Base-by-base conservation (phyloP, 139 green algal genomes). In the Nannochloris sp. region DNA sequence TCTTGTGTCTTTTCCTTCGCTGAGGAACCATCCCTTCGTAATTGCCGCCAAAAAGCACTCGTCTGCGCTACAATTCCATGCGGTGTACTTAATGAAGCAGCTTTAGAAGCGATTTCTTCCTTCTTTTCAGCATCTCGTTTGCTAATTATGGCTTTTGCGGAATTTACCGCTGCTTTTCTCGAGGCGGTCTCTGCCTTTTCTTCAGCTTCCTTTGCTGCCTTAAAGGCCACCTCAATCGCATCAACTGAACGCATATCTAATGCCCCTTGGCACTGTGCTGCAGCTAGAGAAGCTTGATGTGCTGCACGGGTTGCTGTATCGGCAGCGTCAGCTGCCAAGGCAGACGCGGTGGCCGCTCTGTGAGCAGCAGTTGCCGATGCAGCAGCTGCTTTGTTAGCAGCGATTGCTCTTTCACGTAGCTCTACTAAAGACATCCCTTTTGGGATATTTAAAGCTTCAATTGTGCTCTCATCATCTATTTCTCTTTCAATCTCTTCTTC, bases 241-340 rank as follows among this genome's bases (percentile, higher is more conserved):
- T 65, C 59, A 4, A 24, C 10, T 30, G 59, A 48, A 29, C 36
- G 37, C 9, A 14, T n/a, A 4, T 65, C 59, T 39, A 65, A 23
- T 24, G 34, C 59, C 24, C 27, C 13, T 34, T 65, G 59, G 24
- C 59, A 65, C 27, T 37, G 23, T 19, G 25, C 25, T 13, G 34
- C 15, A 8, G 59, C 59, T 25, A 9, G 33, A 9, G 38, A 15
- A 39, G 59, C 33, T 8, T 34, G 14, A 37, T 14, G n/a, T 36
- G 45, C 73, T 62, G 55, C 56, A 23, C 6, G 10, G 14, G 15
- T 48, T 65, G 64, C 39, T 55, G 31, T 30, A 54, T 36, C 24
- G 44, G 37, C 37, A 67, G 63, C 68, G 4, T 48, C 61, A 19
- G 34, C 31, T 66, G 61, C 68, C 51, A 38, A 39, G 54, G 34